Conservation (phyloP, 441 rosid species). For the Gossypium schwendimanii region DNA sequence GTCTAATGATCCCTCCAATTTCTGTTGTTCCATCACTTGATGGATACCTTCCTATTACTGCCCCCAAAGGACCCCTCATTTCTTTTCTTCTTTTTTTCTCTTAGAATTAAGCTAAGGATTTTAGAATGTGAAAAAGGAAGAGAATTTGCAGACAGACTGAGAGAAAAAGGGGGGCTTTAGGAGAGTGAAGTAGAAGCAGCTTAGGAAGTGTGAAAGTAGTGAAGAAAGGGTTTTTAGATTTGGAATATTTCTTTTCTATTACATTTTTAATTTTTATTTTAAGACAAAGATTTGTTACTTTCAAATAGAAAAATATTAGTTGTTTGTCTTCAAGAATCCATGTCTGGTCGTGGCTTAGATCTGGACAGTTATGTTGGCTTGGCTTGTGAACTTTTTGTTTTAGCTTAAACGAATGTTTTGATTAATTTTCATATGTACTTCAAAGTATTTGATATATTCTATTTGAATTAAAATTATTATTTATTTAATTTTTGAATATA, state of each 20-base stretch:
- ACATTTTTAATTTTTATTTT: constrained; percentile 15
- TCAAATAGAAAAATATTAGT: background rate
- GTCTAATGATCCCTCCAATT: constrained; percentile 75
- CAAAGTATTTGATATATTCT: too few species aligned
- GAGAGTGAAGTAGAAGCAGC: constrained; percentile 23
- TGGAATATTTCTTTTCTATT: constrained; percentile 20
- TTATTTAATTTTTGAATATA: too few species aligned
- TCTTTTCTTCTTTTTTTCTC: background rate
- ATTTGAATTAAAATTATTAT: too few species aligned
- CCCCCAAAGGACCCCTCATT: constrained; percentile 90
- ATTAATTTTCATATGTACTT: too few species aligned
- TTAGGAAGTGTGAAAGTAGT: constrained; percentile 15
- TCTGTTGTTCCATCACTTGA: constrained; percentile 80
- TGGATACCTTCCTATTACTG: constrained; percentile 81
- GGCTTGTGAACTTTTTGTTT: background rate
- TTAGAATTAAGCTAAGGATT: background rate
- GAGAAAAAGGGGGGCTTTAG: background rate
- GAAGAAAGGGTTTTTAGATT: constrained; percentile 22
- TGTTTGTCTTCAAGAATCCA: background rate
- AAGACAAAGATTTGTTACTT: constrained; percentile 26
- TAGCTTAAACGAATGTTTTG: too few species aligned
- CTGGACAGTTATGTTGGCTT: background rate
- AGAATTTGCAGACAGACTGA: constrained; percentile 10
- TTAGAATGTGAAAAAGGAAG: constrained; percentile 18
- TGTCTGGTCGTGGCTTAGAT: constrained; percentile 9